Conservation (phyloP, 2,329 filamentous ascomycete genomes). For the Monilinia fructigena region DNA sequence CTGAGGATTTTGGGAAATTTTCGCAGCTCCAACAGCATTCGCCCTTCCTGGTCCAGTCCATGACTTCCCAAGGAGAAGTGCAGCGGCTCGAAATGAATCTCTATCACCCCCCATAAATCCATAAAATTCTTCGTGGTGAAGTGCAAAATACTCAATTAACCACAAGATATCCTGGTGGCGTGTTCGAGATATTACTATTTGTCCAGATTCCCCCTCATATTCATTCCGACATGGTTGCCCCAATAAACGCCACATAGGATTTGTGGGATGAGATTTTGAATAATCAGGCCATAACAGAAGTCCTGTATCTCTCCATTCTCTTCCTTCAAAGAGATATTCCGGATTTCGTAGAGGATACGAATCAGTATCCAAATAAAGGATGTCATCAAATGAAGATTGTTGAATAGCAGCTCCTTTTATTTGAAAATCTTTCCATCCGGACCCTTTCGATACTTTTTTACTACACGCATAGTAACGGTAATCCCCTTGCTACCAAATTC, state of each 20-base stretch:
- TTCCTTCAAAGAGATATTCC: conserved; percentile 27
- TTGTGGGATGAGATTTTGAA: conserved; percentile 29
- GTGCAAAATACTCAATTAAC: conserved; percentile 31
- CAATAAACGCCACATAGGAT: conserved; percentile 29
- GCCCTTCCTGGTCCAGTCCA: conserved; percentile 27
- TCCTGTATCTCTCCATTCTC: conserved; percentile 28
- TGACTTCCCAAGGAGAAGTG: conserved; percentile 25
- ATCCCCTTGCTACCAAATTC: not conserved
- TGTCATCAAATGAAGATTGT: conserved; percentile 31
- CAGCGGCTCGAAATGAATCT: conserved; percentile 29
- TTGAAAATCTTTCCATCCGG: conserved; percentile 30
- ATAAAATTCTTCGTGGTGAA: conserved; percentile 28
- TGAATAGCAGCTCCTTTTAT: conserved; percentile 31
- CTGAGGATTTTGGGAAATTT: not conserved
- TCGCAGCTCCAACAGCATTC: conserved; percentile 24
- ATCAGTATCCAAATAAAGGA: conserved; percentile 30
- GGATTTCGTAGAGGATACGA: conserved; percentile 28
- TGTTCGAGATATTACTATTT: conserved; percentile 27
- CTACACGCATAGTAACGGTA: conserved; percentile 25
- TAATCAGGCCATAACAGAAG: conserved; percentile 31
- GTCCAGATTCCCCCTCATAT: conserved; percentile 30
- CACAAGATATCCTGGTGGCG: conserved; percentile 29
- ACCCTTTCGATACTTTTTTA: conserved; percentile 27
- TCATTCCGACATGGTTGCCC: conserved; percentile 27
- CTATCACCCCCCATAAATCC: conserved; percentile 31